Percentiles rank a stretch among this genome's conserved stretches.
Evolutionary conservation across 352 stramenopile genomes (phyloP).

Genomic region (Sclerospora graminicola): DNA sequence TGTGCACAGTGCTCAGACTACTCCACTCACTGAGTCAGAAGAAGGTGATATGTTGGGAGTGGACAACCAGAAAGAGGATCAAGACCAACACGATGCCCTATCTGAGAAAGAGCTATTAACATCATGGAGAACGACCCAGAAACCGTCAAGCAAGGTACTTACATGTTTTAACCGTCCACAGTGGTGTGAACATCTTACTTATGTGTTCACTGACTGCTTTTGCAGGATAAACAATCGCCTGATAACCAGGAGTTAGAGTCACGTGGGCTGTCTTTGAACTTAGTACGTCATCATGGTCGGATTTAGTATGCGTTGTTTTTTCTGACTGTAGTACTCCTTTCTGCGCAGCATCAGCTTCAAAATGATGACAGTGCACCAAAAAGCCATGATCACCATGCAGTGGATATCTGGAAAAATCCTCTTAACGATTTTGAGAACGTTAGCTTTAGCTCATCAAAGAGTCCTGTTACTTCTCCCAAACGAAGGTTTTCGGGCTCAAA

Average conservation of each 20-base stretch:
- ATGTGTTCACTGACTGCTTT: conserved; percentile 4
- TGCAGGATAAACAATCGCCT: conserved; percentile 12
- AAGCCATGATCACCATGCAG: conserved; percentile 1
- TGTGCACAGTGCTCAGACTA: conserved; percentile 18
- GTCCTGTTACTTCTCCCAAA: conserved; percentile 24
- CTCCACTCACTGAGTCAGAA: conserved; percentile 15
- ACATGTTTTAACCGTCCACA: not conserved
- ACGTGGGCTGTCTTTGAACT: conserved; percentile 6
- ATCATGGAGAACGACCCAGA: conserved; percentile 11
- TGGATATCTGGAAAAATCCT: conserved; percentile 29
- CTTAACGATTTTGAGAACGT: conserved; percentile 17
- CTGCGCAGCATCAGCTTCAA: conserved; percentile 1
- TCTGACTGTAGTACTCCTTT: conserved; percentile 2
- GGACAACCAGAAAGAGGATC: conserved; percentile 31
- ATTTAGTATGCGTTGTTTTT: not conserved
- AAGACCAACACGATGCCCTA: conserved; percentile 6
- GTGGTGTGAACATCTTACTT: conserved; percentile 1
- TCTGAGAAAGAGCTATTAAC: conserved; percentile 11
- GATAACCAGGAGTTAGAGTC: conserved; percentile 22
- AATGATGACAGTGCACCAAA: conserved; percentile 5
- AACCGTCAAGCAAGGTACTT: conserved; percentile 18
- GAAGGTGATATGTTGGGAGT: conserved; percentile 15
- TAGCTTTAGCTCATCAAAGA: conserved; percentile 13
- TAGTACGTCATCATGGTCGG: conserved; percentile 17
- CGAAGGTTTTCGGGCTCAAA: conserved; percentile 12